Evolutionary conservation across 768 basidiomycete genomes (phyloP).

Genomic region (Leccinum rimulosum): DNA sequence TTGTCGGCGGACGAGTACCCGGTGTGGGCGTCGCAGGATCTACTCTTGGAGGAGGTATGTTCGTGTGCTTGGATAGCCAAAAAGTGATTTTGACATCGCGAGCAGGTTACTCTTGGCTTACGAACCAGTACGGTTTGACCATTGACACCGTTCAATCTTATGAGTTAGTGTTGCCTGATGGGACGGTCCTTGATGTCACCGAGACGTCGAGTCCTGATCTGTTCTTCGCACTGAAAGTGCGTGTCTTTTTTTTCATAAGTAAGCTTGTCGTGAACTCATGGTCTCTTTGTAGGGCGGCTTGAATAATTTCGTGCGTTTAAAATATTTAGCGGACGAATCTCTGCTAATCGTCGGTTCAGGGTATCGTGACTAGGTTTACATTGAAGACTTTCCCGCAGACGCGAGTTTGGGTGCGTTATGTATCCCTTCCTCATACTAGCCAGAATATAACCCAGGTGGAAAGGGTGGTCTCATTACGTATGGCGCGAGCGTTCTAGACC

Average conservation of each 20-base stretch:
- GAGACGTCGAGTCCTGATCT: slow-evolving; percentile 35
- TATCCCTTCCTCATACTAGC: background rate
- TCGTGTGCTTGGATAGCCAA: background rate
- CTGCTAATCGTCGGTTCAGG: slow-evolving; percentile 28
- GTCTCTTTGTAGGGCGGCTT: slow-evolving; percentile 46
- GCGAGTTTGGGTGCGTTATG: slow-evolving; percentile 53
- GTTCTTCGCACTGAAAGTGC: slow-evolving; percentile 46
- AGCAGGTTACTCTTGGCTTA: slow-evolving; percentile 41
- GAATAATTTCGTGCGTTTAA: slow-evolving; percentile 51
- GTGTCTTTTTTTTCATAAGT: background rate
- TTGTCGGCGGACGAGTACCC: slow-evolving; percentile 52
- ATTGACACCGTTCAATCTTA: slow-evolving; percentile 52
- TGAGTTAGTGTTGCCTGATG: slow-evolving; percentile 51
- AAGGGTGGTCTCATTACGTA: slow-evolving; percentile 50
- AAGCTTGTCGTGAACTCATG: background rate
- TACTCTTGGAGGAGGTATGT: slow-evolving; percentile 52
- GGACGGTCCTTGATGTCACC: slow-evolving; percentile 38
- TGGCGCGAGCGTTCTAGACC: slow-evolving; percentile 6
- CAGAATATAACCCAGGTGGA: background rate
- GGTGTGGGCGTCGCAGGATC: slow-evolving; percentile 62
- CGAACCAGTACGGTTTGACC: slow-evolving; percentile 60
- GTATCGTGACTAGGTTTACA: slow-evolving; percentile 59
- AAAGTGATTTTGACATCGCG: background rate
- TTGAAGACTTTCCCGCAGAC: slow-evolving; percentile 53
- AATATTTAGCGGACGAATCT: background rate